These are phyloP conservation scores for Daldinia childiae DNA, from an alignment of 495 filamentous ascomycete species.

Conservation along the genomic window DNA sequence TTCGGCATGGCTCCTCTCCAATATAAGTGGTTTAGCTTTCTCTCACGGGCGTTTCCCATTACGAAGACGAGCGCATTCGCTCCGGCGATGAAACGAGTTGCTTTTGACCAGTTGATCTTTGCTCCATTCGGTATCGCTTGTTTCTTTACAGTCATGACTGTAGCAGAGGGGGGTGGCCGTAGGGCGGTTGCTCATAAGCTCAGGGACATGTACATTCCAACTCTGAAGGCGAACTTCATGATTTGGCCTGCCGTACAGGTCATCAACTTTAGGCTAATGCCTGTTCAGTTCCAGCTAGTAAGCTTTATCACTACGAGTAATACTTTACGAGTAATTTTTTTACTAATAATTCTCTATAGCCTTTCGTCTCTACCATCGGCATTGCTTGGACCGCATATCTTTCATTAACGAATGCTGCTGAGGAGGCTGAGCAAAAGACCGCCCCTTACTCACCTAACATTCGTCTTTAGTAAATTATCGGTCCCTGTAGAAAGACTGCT, in stretches of 20 bases:
- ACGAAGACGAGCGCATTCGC: slow-evolving; percentile 75
- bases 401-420: slow-evolving; percentile 89
- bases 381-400: slow-evolving; percentile 99
- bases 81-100: slow-evolving; percentile 89
- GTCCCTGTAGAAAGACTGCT: neutral
- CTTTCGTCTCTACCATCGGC: slow-evolving; percentile 95
- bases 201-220: slow-evolving; percentile 90
- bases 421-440: slow-evolving; percentile 60
- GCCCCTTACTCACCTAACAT: slow-evolving; percentile 45
- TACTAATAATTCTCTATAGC: slow-evolving; percentile 61
- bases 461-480: slow-evolving; percentile 41
- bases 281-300: slow-evolving; percentile 96
- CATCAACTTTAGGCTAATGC: slow-evolving; percentile 94
- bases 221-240: slow-evolving; percentile 94
- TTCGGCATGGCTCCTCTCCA: slow-evolving; percentile 97
- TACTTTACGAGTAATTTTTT: neutral
- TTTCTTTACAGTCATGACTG: slow-evolving; percentile 97
- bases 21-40: slow-evolving; percentile 93
- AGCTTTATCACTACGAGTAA: slow-evolving; percentile 52
- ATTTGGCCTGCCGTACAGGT: slow-evolving; percentile 97
- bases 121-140: slow-evolving; percentile 86
- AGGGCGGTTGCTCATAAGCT: slow-evolving; percentile 85
- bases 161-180: slow-evolving; percentile 91
- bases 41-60: slow-evolving; percentile 85
- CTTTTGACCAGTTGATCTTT: slow-evolving; percentile 93